Base-by-base conservation (phyloP, 140 eudicot species). In the Anethum foeniculum region DNA sequence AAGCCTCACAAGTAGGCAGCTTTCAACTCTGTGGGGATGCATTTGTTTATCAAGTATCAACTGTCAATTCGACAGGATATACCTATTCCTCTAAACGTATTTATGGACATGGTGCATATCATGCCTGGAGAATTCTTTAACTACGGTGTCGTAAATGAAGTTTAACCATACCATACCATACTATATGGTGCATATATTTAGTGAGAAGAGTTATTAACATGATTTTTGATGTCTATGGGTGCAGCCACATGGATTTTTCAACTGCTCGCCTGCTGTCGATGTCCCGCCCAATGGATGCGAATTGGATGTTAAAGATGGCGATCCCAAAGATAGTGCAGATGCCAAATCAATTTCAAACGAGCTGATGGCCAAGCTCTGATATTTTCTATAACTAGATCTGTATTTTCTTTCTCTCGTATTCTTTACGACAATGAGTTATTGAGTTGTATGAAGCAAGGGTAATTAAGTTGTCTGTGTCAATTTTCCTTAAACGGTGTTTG, bases 241-340 rank as follows among this genome's bases (percentile, higher is more conserved):
- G 93, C 89, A 93, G 98, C 98, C 98, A 2, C 96, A 93, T 71
- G 98, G 98, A 51, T 93, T 94, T 85, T 94, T 94, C 82, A 94
- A 94, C 80, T 90, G 96, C 85, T 94, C 97, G 64, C 98, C 98
- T 5, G 97, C 96, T 7, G 90, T 94, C 32, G 98, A 94, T 75
- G 97, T 94, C 28, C 98, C 97, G 25, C 98, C 98, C 23, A 90
- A 76, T 80, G 81, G 90, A 18, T 94, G 92, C 21, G 95, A 90
- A 81, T 62, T 80, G 71, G 96, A 92, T 65, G 86, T 80, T 82
- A 94, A 90, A 86, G 97, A 91, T 28, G 82, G 46, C 18, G 96
- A 93, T 28, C 88, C 81, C 7, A 93, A 92, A 79, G 97, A 91
- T 30, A 56, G 83, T 69, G 87, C 75, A 75, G 89, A 71, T 28